Conservation (phyloP, 1,284 basidiomycete species). For the Thelephora terrestris region DNA sequence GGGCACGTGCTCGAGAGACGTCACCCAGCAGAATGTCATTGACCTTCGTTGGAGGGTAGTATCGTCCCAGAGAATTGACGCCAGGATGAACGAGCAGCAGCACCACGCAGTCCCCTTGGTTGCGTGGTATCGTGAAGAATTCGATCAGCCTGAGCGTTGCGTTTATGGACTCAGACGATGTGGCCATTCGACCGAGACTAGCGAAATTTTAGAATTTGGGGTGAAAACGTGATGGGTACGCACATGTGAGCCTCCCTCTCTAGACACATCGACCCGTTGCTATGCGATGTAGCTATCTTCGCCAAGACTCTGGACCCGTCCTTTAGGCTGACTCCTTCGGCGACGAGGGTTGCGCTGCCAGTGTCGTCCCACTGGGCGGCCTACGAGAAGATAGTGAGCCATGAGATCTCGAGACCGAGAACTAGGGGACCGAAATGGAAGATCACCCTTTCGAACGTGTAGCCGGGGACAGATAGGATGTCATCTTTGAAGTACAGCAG, state of each 20-base stretch:
- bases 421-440: conserved; percentile 1
- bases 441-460: conserved; percentile 55
- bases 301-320: conserved; percentile 58
- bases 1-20: conserved; percentile 28
- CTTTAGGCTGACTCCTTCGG: conserved; percentile 58
- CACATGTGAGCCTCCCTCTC: conserved; percentile 65
- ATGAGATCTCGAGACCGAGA: conserved; percentile 1
- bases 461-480: conserved; percentile 53
- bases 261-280: conserved; percentile 59
- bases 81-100: conserved; percentile 58
- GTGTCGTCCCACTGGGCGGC: conserved; percentile 59
- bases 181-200: conserved; percentile 44
- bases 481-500: conserved; percentile 37
- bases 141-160: conserved; percentile 50
- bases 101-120: conserved; percentile 55
- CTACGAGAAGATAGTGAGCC: conserved; percentile 20
- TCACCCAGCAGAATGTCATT: conserved; percentile 59
- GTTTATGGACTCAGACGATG: conserved; percentile 40
- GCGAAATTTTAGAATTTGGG: not conserved
- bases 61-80: conserved; percentile 52
- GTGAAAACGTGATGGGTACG: conserved; percentile 14
- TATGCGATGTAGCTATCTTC: conserved; percentile 60
- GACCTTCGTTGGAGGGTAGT: conserved; percentile 55
- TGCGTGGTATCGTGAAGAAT: conserved; percentile 51
- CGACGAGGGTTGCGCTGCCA: conserved; percentile 55